Conservation (phyloP, 352 stramenopile genomes). For the Phytophthora citricola region DNA sequence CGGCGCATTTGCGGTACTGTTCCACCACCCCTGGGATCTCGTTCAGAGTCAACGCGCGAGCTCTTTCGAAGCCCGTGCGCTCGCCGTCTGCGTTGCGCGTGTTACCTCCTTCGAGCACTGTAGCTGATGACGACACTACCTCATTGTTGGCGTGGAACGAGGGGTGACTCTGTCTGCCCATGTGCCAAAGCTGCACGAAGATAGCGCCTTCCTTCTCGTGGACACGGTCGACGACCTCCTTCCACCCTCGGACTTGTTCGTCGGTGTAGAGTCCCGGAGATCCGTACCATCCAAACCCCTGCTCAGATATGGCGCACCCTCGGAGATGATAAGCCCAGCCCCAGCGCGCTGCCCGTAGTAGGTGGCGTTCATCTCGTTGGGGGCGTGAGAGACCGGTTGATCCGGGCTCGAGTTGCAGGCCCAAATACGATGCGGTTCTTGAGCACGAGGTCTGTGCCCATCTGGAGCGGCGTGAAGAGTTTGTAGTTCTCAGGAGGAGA, state of each 20-base stretch:
- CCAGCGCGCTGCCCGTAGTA: constrained; percentile 54
- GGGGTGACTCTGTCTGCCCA: constrained; percentile 67
- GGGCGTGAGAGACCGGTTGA: constrained; percentile 24
- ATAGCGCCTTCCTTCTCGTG: constrained; percentile 80
- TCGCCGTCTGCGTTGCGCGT: constrained; percentile 38
- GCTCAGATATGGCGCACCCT: constrained; percentile 45
- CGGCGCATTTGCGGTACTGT: constrained; percentile 73
- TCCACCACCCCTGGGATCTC: constrained; percentile 63
- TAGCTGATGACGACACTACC: constrained; percentile 51
- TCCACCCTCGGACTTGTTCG: constrained; percentile 51
- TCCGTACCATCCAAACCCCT: constrained; percentile 40
- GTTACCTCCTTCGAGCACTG: constrained; percentile 18
- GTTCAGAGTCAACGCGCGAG: constrained; percentile 32
- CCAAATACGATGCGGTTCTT: constrained; percentile 57
- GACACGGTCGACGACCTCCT: constrained; percentile 59
- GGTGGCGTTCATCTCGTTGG: constrained; percentile 31
- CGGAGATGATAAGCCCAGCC: constrained; percentile 55
- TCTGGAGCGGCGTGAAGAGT: constrained; percentile 42
- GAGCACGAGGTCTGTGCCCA: constrained; percentile 37
- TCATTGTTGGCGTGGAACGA: constrained; percentile 56
- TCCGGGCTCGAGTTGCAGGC: constrained; percentile 46
- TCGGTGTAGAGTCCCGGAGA: constrained; percentile 53
- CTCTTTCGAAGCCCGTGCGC: constrained; percentile 20
- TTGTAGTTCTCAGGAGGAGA: constrained; percentile 34
- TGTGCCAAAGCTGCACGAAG: constrained; percentile 87